Base-by-base conservation (phyloP, 1,284 basidiomycete species). In the Limonomyces culmigenus region DNA sequence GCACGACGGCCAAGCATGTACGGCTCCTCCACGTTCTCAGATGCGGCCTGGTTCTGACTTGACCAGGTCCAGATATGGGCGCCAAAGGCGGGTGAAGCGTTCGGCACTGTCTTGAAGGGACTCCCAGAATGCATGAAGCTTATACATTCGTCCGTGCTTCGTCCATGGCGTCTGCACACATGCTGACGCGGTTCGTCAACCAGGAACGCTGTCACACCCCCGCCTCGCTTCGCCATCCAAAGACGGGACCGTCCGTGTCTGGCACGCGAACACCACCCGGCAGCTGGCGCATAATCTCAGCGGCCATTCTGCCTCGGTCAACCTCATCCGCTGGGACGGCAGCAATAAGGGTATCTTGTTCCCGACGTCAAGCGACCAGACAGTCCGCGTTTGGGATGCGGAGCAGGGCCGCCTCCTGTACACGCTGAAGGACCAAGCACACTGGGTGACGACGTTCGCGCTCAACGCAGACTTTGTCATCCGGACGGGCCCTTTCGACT, bases 101-200 rank as follows among this genome's bases (percentile, higher is more conserved):
- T 83, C 11, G 88, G 89, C 16, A 79, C 87, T 39, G 84, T 83
- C 0, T 56, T 95, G 41, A 81, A 78, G 46, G 93, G 93, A 0
- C 95, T 98, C 51, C 69, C 86, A 19, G 97, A 97, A 62, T 97
- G 93, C 91, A 78, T 98, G 43, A 97, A 98, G 52, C 93, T 95
- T 4, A 75, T 91, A 34, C 95, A 98, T 55, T 60, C 93, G 79
- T 85, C 47, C 33, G 63, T 51, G 10, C 15, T 10, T 32, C 13
- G n/a, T 21, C 21, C 21, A 18, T 33, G 16, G 13, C 4, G 29
- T 18, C 12, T 36, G 3, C 18, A 34, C 19, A 18, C 29, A 19
- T 33, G 32, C 38, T 33, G 35, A 11, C 17, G 10, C 38, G 18
- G 21, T 38, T 14, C 16, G 6, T 18, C 17, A 15, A 19, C n/a